A percentile compares a stretch with the other conserved stretches of the same genome.
These are phyloP conservation scores for Microbotryum lychnidis-dioicae DNA, from an alignment of 1,284 basidiomycete genomes.

Conservation along the genomic window DNA sequence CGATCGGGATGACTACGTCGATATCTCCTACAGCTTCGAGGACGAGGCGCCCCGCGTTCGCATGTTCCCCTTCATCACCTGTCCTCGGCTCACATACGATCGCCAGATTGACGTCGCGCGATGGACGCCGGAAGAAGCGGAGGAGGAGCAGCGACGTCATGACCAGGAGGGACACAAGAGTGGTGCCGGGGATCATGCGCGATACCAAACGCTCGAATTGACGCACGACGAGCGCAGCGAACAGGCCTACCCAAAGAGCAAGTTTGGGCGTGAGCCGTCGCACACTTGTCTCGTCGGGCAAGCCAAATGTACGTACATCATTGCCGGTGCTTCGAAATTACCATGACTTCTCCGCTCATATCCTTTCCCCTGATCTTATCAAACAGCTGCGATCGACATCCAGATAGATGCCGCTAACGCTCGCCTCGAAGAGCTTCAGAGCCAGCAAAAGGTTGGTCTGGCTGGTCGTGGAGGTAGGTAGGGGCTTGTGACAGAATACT, in stretches of 20 bases:
- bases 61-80: conserved; percentile 62
- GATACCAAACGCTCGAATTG: too few relatives aligned
- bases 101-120: conserved; percentile 36
- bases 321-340: too few relatives aligned
- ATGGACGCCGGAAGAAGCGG: conserved; percentile 33
- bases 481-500: too few relatives aligned
- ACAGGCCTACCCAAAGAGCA: conserved; percentile 47
- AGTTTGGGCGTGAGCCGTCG: conserved; percentile 80
- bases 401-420: conserved; percentile 26
- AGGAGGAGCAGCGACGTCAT: not conserved
- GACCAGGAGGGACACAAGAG: not conserved
- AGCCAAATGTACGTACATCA: conserved; percentile 53
- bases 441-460: conserved; percentile 3
- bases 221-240: not conserved
- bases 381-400: conserved; percentile 26
- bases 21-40: conserved; percentile 59
- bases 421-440: conserved; percentile 18
- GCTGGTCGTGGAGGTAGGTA: too few relatives aligned
- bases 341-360: not conserved
- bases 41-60: conserved; percentile 55
- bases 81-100: conserved; percentile 74
- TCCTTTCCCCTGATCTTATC: not conserved
- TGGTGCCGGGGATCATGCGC: conserved; percentile 15
- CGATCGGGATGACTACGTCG: conserved; percentile 75
- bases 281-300: conserved; percentile 77